These are phyloP conservation scores for Dalbergia cultrata DNA, from an alignment of 306 rosid genomes.

Conservation along the genomic window DNA sequence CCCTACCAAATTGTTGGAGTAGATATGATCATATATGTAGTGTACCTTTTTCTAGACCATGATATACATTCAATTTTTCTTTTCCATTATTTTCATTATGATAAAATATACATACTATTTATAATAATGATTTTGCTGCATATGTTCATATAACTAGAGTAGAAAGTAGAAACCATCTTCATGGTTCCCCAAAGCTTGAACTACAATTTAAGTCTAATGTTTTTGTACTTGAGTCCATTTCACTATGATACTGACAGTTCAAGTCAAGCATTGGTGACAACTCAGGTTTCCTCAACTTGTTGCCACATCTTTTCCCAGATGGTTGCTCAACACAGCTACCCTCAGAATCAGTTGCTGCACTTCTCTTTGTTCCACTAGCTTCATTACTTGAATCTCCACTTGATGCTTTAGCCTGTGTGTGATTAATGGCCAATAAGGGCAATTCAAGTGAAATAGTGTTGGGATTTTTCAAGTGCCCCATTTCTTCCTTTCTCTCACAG, in stretches of 20 bases:
- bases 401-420: conserved; percentile 48
- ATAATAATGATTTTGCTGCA: conserved; percentile 47
- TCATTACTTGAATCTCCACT: conserved; percentile 43
- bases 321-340: conserved; percentile 59
- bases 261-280: conserved; percentile 62
- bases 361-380: conserved; percentile 70
- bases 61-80: conserved; percentile 54
- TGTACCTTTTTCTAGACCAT: conserved; percentile 52
- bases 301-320: conserved; percentile 56
- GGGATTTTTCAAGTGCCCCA: conserved; percentile 43
- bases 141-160: conserved; percentile 38
- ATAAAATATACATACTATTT: conserved; percentile 60
- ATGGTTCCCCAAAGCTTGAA: conserved; percentile 50
- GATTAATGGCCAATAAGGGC: conserved; percentile 46
- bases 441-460: conserved; percentile 56
- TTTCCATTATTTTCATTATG: conserved; percentile 52
- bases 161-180: conserved; percentile 46
- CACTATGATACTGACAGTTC: conserved; percentile 71
- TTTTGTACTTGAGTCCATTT: conserved; percentile 59
- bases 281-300: conserved; percentile 55
- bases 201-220: conserved; percentile 68
- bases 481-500: conserved; percentile 61
- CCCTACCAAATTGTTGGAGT: conserved; percentile 9
- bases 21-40: conserved; percentile 42
- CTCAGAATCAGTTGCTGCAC: conserved; percentile 55